Conservation (phyloP, 2,329 filamentous ascomycete genomes). For the Thielaviopsis populi region DNA sequence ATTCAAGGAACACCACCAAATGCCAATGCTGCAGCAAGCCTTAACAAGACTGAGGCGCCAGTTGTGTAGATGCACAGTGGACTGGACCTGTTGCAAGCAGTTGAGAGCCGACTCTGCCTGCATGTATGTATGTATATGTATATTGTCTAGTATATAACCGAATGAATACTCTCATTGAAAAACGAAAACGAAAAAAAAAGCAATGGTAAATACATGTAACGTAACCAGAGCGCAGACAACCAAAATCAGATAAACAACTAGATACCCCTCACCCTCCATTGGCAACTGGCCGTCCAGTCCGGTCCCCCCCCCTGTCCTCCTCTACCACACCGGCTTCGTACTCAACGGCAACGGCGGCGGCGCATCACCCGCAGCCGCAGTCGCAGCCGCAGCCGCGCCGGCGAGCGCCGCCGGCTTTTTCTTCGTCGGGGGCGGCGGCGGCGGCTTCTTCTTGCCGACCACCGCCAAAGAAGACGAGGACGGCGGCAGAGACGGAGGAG, state of each 20-base stretch:
- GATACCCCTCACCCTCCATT: too few relatives aligned
- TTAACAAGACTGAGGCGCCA: neutral
- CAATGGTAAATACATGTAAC: neutral
- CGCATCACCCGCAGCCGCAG: slow-evolving; percentile 18
- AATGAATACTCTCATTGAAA: too few relatives aligned
- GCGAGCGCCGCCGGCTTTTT: slow-evolving; percentile 32
- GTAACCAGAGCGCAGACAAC: neutral
- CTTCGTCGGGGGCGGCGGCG: slow-evolving; percentile 36
- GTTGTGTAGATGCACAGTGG: neutral
- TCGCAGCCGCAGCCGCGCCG: slow-evolving; percentile 17
- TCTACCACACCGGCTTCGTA: slow-evolving; percentile 29
- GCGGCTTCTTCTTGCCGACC: slow-evolving; percentile 38
- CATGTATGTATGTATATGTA: neutral
- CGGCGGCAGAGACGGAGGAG: neutral
- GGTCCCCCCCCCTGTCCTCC: too few relatives aligned
- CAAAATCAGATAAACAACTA: neutral
- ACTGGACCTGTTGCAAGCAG: too few relatives aligned
- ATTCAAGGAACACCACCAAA: neutral
- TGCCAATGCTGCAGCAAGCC: too few relatives aligned
- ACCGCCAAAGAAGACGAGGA: slow-evolving; percentile 11
- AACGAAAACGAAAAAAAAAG: too few relatives aligned
- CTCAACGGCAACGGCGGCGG: slow-evolving; percentile 40
- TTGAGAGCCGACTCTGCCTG: too few relatives aligned
- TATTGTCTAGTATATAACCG: neutral
- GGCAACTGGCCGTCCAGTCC: neutral